phyloP scores from a whole-genome alignment of 163 green algal genomes.

The Scenedesmus sp. region DNA sequence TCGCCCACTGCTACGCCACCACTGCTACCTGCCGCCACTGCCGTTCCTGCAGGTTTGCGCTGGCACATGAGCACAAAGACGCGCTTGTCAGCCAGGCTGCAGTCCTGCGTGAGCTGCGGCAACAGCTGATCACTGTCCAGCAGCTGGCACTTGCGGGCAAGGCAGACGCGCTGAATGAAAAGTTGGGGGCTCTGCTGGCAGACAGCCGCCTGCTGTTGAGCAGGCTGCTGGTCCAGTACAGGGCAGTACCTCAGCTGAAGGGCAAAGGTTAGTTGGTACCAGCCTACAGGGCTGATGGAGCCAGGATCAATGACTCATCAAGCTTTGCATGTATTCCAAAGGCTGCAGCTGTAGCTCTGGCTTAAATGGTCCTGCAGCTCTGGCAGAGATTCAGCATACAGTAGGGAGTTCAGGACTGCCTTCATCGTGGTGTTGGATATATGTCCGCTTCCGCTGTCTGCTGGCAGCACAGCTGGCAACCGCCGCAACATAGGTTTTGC shows the following conservation, averaged over 20 bases:
- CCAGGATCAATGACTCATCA: too few relatives aligned
- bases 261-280: too few relatives aligned
- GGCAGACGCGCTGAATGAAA: neutral
- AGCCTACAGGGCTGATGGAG: too few relatives aligned
- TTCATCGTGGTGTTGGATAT: too few relatives aligned
- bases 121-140: neutral
- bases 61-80: neutral
- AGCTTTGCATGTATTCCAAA: too few relatives aligned
- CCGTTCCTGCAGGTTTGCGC: neutral
- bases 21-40: too few relatives aligned
- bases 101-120: neutral
- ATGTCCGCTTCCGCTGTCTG: neutral
- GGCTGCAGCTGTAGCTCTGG: too few relatives aligned
- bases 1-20: too few relatives aligned
- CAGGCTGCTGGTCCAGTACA: neutral
- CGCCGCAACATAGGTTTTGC: neutral
- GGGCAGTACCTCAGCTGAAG: too few relatives aligned
- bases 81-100: neutral
- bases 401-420: too few relatives aligned
- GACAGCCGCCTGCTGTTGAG: neutral
- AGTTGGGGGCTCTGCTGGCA: neutral
- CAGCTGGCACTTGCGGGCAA: neutral
- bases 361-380: too few relatives aligned
- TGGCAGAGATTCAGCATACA: too few relatives aligned
- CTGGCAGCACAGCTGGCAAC: neutral